These are phyloP conservation scores for Austroboletus eburneus DNA, from an alignment of 768 basidiomycete genomes.

Conservation along the genomic window DNA sequence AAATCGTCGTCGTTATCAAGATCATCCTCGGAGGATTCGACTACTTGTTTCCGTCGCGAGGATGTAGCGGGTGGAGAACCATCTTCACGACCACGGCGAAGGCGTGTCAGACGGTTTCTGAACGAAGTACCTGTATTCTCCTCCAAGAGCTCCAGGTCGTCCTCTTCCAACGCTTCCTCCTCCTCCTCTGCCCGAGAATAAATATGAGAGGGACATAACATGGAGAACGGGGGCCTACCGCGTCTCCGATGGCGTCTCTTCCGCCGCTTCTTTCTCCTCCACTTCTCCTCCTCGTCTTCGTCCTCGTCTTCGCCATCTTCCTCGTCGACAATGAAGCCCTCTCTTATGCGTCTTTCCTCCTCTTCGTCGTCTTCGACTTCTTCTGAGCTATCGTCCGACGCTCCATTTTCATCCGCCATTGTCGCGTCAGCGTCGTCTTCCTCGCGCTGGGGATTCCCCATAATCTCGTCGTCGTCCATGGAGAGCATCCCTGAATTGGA, in stretches of 20 bases:
- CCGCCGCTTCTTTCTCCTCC: slow-evolving; percentile 59
- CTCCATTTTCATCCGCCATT: slow-evolving; percentile 39
- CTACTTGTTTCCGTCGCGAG: slow-evolving; percentile 52
- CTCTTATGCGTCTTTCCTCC: slow-evolving; percentile 71
- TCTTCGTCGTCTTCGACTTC: slow-evolving; percentile 91
- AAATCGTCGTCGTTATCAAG: slow-evolving; percentile 51
- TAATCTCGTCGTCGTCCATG: slow-evolving; percentile 52
- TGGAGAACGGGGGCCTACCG: slow-evolving; percentile 33
- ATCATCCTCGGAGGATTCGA: slow-evolving; percentile 79
- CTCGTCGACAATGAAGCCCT: slow-evolving; percentile 92
- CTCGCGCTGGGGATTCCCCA: slow-evolving; percentile 48
- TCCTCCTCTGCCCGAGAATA: slow-evolving; percentile 38
- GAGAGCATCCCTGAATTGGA: background rate
- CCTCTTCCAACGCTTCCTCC: slow-evolving; percentile 76
- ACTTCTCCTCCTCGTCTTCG: slow-evolving; percentile 54
- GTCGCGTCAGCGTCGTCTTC: slow-evolving; percentile 57
- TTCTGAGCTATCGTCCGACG: slow-evolving; percentile 81
- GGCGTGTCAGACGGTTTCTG: slow-evolving; percentile 68
- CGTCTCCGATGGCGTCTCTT: slow-evolving; percentile 59
- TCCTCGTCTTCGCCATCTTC: slow-evolving; percentile 80
- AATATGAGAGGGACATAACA: slow-evolving; percentile 8
- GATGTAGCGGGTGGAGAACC: slow-evolving; percentile 63
- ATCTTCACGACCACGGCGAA: slow-evolving; percentile 70
- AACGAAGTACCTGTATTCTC: slow-evolving; percentile 84
- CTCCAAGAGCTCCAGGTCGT: slow-evolving; percentile 76